Percentiles rank a stretch among this genome's conserved stretches.
Conservation (phyloP, 768 basidiomycete genomes). For the Butyriboletus loyo region DNA sequence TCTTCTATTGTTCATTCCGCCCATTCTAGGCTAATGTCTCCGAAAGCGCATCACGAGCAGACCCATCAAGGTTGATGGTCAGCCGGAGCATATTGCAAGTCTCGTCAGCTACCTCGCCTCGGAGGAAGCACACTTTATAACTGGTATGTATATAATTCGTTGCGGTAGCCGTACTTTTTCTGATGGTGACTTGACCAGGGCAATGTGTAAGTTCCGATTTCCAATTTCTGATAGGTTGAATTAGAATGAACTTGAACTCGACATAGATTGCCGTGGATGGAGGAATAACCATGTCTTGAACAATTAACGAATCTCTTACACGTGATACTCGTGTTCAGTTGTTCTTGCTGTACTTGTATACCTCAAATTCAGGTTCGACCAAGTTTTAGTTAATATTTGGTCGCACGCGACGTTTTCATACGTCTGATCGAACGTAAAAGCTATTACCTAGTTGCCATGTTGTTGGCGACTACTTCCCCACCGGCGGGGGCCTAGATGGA, state of each 20-base stretch:
- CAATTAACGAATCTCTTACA: no score
- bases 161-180: not conserved
- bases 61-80: slow-evolving; percentile 18
- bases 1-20: no score
- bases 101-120: slow-evolving; percentile 34
- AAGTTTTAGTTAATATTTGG: no score
- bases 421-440: no score
- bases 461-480: no score
- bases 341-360: no score
- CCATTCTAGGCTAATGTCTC: no score
- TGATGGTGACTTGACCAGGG: not conserved
- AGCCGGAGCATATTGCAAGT: slow-evolving; percentile 32
- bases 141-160: not conserved
- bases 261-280: slow-evolving; percentile 2
- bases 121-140: slow-evolving; percentile 22
- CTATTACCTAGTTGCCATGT: no score
- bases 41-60: no score
- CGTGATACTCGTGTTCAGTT: not conserved
- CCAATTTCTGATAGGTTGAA: not conserved
- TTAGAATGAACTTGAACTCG: not conserved
- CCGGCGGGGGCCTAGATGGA: no score
- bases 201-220: not conserved
- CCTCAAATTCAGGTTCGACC: no score
- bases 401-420: no score
- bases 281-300: not conserved